Base-by-base conservation (phyloP, 2,329 filamentous ascomycete species). In the Talaromyces sp. region DNA sequence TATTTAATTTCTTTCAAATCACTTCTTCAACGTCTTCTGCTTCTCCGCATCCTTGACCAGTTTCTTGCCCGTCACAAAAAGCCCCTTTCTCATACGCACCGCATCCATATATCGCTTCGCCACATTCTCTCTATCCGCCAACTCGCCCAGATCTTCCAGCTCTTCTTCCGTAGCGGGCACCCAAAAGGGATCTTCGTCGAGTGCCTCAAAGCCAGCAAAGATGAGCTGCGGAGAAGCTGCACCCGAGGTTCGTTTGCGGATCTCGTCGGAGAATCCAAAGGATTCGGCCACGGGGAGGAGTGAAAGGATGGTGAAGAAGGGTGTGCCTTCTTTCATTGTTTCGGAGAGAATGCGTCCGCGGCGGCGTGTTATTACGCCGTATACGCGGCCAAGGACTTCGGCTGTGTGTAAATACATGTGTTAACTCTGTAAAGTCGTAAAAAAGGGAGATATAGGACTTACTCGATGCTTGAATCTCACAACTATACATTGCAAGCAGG, bases 171-270 rank as follows among this genome's bases (percentile, higher is more conserved):
- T 97, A 65, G 91, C 92, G 1, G 94, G 94, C 53, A 96, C 92
- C 94, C 94, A 99, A 79, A 95, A 96, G 0, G 94, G 94, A 79
- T 99, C 94, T 76, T 97, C 89, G 72, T 97, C 92, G 2, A 97
- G 81, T 67, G 96, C 85, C 75, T 97, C 91, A 71, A 92, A 99
- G 0, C 94, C 94, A 8, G 90, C 85, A 72, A 97, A 99, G 63
- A 96, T 88, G 41, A 99, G 82, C 80, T 97, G 94, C 55, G 94
- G 94, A 69, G 91, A 89, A 0, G 94, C 94, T 3, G 90, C 91
- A 3, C 94, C 94, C 7, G 88, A 92, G 0, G 92, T 96, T 7
- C 92, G 85, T 78, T 97, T 97, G 61, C 94, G 87, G 78, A 99
- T 97, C 76, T 99, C 94, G 71, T 97, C 94, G 4, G 86, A 86